These are phyloP conservation scores for Hypomontagnella monticulosa DNA, from an alignment of 495 filamentous ascomycete species.

Conservation along the genomic window DNA sequence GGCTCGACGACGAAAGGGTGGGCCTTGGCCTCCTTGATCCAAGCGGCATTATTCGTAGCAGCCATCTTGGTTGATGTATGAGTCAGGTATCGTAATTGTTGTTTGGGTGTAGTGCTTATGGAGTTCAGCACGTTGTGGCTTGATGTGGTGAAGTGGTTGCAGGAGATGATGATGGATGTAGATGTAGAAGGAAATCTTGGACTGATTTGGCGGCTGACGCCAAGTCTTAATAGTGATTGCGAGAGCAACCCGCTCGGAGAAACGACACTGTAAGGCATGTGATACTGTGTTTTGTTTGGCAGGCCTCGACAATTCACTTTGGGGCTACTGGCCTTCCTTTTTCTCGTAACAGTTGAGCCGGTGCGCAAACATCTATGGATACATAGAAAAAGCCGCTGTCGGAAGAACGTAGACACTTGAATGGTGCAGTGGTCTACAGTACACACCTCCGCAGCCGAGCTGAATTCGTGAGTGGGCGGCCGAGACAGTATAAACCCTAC, in stretches of 20 bases:
- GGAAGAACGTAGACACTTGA: conserved; percentile 24
- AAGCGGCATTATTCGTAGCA: conserved; percentile 45
- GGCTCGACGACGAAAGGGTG: conserved; percentile 46
- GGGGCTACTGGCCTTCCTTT: conserved; percentile 9
- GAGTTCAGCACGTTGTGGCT: neutral
- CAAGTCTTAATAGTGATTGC: conserved; percentile 37
- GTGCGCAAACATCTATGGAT: conserved; percentile 21
- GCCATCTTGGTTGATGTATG: conserved; percentile 26
- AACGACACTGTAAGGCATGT: conserved; percentile 19
- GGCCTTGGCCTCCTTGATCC: conserved; percentile 30
- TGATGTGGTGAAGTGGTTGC: conserved; percentile 8
- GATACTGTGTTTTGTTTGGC: conserved; percentile 19
- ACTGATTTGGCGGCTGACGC: conserved; percentile 21
- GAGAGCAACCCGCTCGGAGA: conserved; percentile 19
- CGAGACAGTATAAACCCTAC: conserved; percentile 6
- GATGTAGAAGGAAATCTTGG: conserved; percentile 25
- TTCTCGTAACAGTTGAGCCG: conserved; percentile 18
- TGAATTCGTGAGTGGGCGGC: conserved; percentile 11
- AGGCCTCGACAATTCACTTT: neutral
- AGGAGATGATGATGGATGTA: conserved; percentile 20
- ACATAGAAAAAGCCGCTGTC: conserved; percentile 17
- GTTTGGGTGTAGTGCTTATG: neutral
- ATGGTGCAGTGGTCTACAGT: conserved; percentile 1
- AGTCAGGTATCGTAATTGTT: conserved; percentile 13
- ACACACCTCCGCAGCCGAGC: conserved; percentile 31